phyloP scores from a whole-genome alignment of 2,329 filamentous ascomycete species.

The Exophiala dermatitidis region DNA sequence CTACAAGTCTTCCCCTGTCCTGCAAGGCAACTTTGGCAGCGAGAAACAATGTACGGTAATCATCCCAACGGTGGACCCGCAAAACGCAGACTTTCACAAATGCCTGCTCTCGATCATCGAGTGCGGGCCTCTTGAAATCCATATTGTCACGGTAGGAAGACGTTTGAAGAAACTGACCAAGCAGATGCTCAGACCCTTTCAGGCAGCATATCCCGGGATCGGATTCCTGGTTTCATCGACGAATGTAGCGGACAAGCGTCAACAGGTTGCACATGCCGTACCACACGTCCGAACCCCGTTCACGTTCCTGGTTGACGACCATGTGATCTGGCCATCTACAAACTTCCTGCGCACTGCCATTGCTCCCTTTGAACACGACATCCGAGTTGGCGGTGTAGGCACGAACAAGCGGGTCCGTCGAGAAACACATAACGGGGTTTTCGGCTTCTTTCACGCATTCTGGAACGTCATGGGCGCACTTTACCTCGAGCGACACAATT shows the following conservation, averaged over 20 bases:
- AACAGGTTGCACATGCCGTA: constrained; percentile 42
- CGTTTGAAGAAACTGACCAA: constrained; percentile 11
- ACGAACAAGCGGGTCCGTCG: constrained; percentile 51
- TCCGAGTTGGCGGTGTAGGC: constrained; percentile 47
- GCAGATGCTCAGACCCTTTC: constrained; percentile 1
- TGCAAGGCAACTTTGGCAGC: constrained; percentile 30
- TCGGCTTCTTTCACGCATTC: constrained; percentile 26
- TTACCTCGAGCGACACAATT: constrained; percentile 58
- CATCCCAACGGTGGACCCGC: constrained; percentile 46
- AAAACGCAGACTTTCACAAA: constrained; percentile 36
- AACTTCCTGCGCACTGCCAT: constrained; percentile 40
- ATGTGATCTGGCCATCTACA: constrained; percentile 44
- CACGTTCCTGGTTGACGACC: constrained; percentile 46
- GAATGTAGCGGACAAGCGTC: constrained; percentile 42
- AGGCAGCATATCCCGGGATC: constrained; percentile 5
- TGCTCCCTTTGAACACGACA: constrained; percentile 38
- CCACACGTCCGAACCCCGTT: constrained; percentile 36
- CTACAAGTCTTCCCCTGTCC: constrained; percentile 35
- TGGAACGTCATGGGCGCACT: constrained; percentile 52
- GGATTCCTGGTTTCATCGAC: constrained; percentile 30
- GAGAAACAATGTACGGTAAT: constrained; percentile 45
- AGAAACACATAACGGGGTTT: constrained; percentile 19
- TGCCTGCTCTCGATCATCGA: constrained; percentile 38
- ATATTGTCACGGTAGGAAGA: constrained; percentile 43
- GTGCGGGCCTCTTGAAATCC: constrained; percentile 36